Base-by-base conservation (phyloP, 331 rosid species). In the Phaseolus coccineus region DNA sequence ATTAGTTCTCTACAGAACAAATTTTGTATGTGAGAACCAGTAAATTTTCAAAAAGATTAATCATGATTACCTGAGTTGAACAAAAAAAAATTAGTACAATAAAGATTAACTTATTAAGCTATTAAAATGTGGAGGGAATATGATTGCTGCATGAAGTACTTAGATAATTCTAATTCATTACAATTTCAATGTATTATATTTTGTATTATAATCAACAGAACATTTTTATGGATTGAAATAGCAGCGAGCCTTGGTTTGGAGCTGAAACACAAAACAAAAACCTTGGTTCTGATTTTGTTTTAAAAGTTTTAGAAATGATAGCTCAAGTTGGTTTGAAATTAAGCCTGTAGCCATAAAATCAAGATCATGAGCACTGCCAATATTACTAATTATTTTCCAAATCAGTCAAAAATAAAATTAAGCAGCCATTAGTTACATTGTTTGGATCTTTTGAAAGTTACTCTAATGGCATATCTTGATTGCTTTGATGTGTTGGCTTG, bases 131-230 rank as follows among this genome's bases (percentile, higher is more conserved):
- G n/a, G 58, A 16, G 79, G 50, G 73, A 35, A 46, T 16, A 16
- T 68, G 71, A 81, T 14, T 61, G 9, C 8, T 69, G 77, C 37
- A 55, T 61, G 78, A 70, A 57, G 25, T 69, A 59, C 59, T 48
- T 40, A 33, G 50, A 13, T 47, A 11, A 11, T 46, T 46, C 47
- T 74, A 19, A 66, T 66, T 66, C 56, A n/a, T 56, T 19, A 44
- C 37, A 69, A 13, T 14, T 51, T 2, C 31, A 42, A 30, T 37
- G 44, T 73, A 28, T 73, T 40, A 44, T 19, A 37, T 74, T 13
- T 73, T 67, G 22, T 19, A 56, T 33, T 74, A 74, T 75, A 33
- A 76, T 52, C 53, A 12, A 46, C 40, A 46, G 25, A 65, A 42
- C 55, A 42, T 44, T 77, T 77, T 46, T 52, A 22, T 58, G 52